phyloP scores from a whole-genome alignment of 306 rosid species.

The Quercus rubra region DNA sequence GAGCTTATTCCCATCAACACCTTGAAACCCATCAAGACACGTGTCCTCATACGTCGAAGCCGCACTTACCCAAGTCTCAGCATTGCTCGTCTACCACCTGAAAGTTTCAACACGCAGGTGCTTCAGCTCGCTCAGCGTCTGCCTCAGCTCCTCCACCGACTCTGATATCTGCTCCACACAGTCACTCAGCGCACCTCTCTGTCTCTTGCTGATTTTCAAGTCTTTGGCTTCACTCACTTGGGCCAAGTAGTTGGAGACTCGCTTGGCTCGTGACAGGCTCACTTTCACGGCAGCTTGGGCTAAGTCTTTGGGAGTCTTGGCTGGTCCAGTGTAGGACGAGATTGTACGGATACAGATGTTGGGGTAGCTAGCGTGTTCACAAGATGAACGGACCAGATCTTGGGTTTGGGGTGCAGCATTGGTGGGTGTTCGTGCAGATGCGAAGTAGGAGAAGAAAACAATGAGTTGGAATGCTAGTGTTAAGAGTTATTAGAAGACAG shows the following conservation, averaged over 20 bases:
- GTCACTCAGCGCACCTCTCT: constrained; percentile 46
- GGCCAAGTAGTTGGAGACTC: constrained; percentile 36
- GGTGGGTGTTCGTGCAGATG: constrained; percentile 5
- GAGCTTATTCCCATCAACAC: too few species aligned
- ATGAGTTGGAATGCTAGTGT: background rate
- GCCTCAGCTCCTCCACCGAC: constrained; percentile 49
- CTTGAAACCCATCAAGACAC: constrained; percentile 51
- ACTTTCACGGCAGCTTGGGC: constrained; percentile 65
- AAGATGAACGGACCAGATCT: constrained; percentile 55
- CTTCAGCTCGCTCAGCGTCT: constrained; percentile 44
- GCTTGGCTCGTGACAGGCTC: constrained; percentile 50
- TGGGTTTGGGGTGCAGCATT: constrained; percentile 8
- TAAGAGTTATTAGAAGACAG: constrained; percentile 2
- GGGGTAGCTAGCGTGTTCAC: constrained; percentile 74
- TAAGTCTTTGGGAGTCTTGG: constrained; percentile 49
- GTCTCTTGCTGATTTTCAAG: constrained; percentile 9
- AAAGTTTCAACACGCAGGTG: constrained; percentile 46
- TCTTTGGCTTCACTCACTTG: background rate
- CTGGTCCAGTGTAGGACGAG: constrained; percentile 37
- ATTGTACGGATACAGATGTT: constrained; percentile 62
- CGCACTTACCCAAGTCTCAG: constrained; percentile 78
- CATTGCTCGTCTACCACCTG: constrained; percentile 72
- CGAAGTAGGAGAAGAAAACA: background rate
- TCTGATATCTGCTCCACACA: constrained; percentile 61
- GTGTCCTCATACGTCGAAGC: constrained; percentile 63